Evolutionary conservation across 2,329 filamentous ascomycete species (phyloP).

Genomic region (Moelleriella libera): DNA sequence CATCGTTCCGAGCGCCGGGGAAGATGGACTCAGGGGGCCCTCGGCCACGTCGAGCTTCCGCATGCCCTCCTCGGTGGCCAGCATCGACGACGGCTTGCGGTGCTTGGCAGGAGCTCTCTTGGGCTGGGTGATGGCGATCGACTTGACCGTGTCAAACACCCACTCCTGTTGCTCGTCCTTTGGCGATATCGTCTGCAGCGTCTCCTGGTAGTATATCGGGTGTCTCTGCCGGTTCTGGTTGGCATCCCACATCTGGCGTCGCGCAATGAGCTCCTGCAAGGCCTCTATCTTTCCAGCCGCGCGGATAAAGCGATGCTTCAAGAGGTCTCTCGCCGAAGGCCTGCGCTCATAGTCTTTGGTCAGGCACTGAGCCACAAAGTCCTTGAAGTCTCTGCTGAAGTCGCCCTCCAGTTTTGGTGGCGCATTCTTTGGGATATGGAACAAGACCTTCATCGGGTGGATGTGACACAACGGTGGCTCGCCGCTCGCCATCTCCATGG

Average conservation of each 20-base stretch:
- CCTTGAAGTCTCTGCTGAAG: constrained; percentile 84
- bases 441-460: constrained; percentile 88
- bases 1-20: constrained; percentile 39
- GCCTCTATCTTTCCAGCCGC: constrained; percentile 78
- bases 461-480: constrained; percentile 78
- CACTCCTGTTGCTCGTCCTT: constrained; percentile 68
- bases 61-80: constrained; percentile 45
- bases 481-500: constrained; percentile 77
- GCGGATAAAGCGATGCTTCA: constrained; percentile 80
- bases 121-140: constrained; percentile 31
- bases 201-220: constrained; percentile 86
- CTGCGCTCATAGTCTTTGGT: constrained; percentile 82
- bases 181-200: constrained; percentile 56
- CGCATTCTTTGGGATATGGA: constrained; percentile 78
- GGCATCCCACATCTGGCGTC: constrained; percentile 71
- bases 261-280: constrained; percentile 73
- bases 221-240: constrained; percentile 54
- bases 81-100: constrained; percentile 42
- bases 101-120: constrained; percentile 37
- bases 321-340: constrained; percentile 71
- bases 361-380: constrained; percentile 82
- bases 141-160: constrained; percentile 92
- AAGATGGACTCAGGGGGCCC: constrained; percentile 40
- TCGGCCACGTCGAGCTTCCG: constrained; percentile 48
- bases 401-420: constrained; percentile 73